Base-by-base conservation (phyloP, 345 rosid species). In the Populus davidiana region DNA sequence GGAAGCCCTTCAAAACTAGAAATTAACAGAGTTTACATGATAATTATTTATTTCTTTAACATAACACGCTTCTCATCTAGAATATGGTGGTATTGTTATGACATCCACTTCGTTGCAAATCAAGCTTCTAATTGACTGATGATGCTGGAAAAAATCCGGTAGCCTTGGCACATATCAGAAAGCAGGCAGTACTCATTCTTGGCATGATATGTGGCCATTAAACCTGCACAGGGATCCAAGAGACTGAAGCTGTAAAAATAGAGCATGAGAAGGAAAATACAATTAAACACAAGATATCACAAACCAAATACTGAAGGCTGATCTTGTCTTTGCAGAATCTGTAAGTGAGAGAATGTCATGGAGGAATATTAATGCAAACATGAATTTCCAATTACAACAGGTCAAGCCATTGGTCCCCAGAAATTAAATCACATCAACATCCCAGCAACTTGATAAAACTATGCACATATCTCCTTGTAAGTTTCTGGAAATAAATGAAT, bases 201-300 rank as follows among this genome's bases (percentile, higher is more conserved):
- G 67, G 98, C 99, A 81, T 93, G 97, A 81, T 92, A 93, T 54
- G 99, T 96, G 11, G 91, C 94, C 96, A 92, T 96, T 77, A 96
- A 86, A 84, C 99, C 99, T 95, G 91, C 86, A 77, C 16, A 33
- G 8, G 52, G 20, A 56, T 12, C 27, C 20, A 20, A 59, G 10
- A 23, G 4, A 74, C 23, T 59, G 8, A 4, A 21, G 23, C 27
- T 38, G 21, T 47, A 12, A 25, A 11, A 1, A 21, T 38, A 66
- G 59, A 12, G 21, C 54, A 78, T 6, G 25, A 23, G 17, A 5
- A 54, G 16, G 39, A 2, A n/a, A 38, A 43, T 21, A 5, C 65
- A 31, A 3, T 10, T 27, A 0, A 12, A 4, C 23, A 21, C 44
- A 50, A 21, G 47, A 75, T 23, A 35, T 4, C 20, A 66, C 25